Base-by-base conservation (phyloP, 2,329 filamentous ascomycete genomes). In the Gaeumannomyces sp. region DNA sequence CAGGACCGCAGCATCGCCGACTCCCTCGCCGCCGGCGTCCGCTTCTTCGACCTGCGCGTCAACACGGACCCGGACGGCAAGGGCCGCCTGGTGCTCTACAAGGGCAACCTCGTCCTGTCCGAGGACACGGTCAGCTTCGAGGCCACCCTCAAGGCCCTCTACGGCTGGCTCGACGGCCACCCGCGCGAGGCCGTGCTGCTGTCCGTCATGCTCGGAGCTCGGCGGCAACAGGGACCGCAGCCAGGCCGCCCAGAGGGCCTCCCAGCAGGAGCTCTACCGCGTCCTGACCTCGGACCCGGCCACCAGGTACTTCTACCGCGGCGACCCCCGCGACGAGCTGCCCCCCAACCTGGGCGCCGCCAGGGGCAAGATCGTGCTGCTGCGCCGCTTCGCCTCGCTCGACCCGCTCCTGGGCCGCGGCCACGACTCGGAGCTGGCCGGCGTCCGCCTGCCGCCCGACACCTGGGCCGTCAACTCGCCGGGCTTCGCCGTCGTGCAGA, bases 21-120 rank as follows among this genome's bases (percentile, higher is more conserved):
- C 27, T 77, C 79, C 71, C 75, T 84, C 0, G 73, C 79, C 60
- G 73, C 73, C 31, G 81, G 81, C 8, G 77, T 83, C 19, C 78
- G 81, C 22, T 81, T 77, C 50, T 82, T 84, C 65, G 81, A 84
- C 67, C 62, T 83, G 56, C 74, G 81, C n/a, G 81, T 79, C 68
- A 80, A 80, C 3, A 73, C 79, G 38, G 81, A 83, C 67, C 75
- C 78, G 2, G 77, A 77, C 2, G 79, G 78, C 63, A 76, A 72
- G 11, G 45, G 45, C 45, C 75, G 72, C 1, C 72, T 84, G 1
- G 77, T 81, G 3, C 83, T 83, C 71, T 83, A 79, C 74, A 81
- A 84, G 68, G 73, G 73, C 8, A 67, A 76, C 38, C 81, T 78
- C 8, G 72, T 83, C 33, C 72, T 79, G 28, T 80, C 78, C 0